Evolutionary conservation across 768 basidiomycete genomes (phyloP).

Genomic region (Suillus spraguei): DNA sequence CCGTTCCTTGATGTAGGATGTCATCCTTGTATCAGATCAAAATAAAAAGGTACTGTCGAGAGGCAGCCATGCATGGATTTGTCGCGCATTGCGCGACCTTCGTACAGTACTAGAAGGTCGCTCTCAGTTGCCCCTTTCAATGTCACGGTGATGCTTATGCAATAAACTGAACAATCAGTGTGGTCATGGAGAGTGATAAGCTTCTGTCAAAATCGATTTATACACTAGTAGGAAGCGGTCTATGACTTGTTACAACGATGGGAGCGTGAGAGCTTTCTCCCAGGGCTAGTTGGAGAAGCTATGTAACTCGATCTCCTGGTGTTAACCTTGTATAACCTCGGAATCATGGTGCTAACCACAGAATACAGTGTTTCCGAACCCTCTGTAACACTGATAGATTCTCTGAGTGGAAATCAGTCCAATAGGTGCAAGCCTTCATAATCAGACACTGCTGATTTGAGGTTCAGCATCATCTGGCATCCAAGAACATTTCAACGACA

Average conservation of each 20-base stretch:
- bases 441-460: slow-evolving; percentile 1
- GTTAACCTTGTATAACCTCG: neutral
- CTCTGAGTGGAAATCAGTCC: neutral
- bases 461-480: slow-evolving; percentile 5
- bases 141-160: neutral
- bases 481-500: slow-evolving; percentile 6
- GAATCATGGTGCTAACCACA: neutral
- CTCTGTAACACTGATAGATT: neutral
- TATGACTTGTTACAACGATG: neutral
- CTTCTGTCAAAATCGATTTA: neutral
- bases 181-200: neutral
- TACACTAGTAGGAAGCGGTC: neutral
- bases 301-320: neutral
- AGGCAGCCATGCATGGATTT: neutral
- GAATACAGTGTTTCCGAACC: neutral
- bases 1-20: no score
- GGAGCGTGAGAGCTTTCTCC: neutral
- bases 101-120: no score
- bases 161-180: neutral
- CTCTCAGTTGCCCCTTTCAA: neutral
- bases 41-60: no score
- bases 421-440: neutral
- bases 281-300: neutral
- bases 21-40: no score
- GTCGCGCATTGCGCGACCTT: neutral